Conservation (phyloP, 2,329 filamentous ascomycete genomes). For the Metarhizium humberi region DNA sequence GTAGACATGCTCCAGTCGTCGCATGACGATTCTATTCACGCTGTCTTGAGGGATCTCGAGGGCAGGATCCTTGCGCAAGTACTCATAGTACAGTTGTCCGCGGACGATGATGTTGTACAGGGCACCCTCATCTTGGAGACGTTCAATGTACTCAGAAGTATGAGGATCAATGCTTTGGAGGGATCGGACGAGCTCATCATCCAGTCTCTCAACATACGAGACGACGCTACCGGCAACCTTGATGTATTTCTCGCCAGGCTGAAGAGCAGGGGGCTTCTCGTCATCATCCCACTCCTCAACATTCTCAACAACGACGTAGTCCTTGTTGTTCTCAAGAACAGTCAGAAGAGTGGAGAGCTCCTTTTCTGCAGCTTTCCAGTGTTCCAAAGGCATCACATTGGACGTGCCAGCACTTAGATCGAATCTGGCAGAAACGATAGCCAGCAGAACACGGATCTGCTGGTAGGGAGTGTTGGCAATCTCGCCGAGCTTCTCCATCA, state of each 20-base stretch:
- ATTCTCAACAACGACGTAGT: constrained; percentile 80
- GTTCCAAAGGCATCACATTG: constrained; percentile 83
- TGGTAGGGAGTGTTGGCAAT: constrained; percentile 90
- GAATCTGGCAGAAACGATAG: constrained; percentile 87
- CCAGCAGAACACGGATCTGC: constrained; percentile 82
- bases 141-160: constrained; percentile 96
- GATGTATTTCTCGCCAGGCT: constrained; percentile 68
- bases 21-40: constrained; percentile 86
- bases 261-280: constrained; percentile 76
- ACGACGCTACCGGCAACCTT: constrained; percentile 90
- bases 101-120: constrained; percentile 92
- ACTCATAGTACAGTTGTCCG: constrained; percentile 80
- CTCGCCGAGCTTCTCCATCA: constrained; percentile 93
- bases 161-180: constrained; percentile 96
- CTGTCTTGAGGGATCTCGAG: constrained; percentile 75
- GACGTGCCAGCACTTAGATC: constrained; percentile 73
- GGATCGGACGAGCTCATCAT: constrained; percentile 96
- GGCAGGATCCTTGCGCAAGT: constrained; percentile 58
- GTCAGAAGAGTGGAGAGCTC: constrained; percentile 72
- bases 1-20: constrained; percentile 93
- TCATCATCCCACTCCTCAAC: constrained; percentile 99
- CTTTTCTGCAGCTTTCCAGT: constrained; percentile 91
- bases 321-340: constrained; percentile 67
- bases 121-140: constrained; percentile 79
- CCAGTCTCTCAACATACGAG: constrained; percentile 87